A percentile compares a stretch with the other conserved stretches of the same genome.
phyloP scores from a whole-genome alignment of 441 rosid genomes.

The Brassica hybrid region DNA sequence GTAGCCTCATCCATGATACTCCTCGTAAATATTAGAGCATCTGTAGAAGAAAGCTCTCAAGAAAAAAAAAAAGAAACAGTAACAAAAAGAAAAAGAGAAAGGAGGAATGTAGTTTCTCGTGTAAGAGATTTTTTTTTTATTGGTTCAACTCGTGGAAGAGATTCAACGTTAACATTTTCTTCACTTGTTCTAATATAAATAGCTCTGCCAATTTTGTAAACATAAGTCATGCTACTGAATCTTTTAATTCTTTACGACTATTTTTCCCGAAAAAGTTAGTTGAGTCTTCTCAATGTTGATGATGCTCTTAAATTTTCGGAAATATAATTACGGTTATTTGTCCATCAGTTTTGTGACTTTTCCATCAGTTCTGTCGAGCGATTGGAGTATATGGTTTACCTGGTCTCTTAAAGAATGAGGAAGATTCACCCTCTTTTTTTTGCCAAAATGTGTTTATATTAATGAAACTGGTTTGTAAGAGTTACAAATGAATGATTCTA shows the following conservation, averaged over 20 bases:
- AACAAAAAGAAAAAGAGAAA: background rate
- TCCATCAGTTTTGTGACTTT: background rate
- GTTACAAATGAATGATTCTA: too few species aligned
- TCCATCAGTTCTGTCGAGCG: background rate
- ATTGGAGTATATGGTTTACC: background rate
- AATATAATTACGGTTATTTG: background rate
- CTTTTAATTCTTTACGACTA: too few species aligned
- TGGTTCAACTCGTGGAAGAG: background rate
- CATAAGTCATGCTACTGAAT: background rate
- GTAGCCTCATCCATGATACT: too few species aligned
- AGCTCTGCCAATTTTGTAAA: background rate
- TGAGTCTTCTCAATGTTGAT: background rate
- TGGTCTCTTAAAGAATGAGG: background rate
- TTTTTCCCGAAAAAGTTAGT: background rate
- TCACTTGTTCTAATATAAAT: background rate
- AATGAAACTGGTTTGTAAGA: too few species aligned
- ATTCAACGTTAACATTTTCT: background rate
- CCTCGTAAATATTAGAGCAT: background rate
- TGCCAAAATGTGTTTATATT: too few species aligned
- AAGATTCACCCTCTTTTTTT: background rate
- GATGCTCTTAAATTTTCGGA: background rate
- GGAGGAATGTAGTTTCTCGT: background rate
- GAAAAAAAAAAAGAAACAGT: too few species aligned
- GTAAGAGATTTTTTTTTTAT: background rate
- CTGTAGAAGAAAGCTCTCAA: background rate